phyloP scores from a whole-genome alignment of 164 flowering plant genomes.

The Vitis cinerea region DNA sequence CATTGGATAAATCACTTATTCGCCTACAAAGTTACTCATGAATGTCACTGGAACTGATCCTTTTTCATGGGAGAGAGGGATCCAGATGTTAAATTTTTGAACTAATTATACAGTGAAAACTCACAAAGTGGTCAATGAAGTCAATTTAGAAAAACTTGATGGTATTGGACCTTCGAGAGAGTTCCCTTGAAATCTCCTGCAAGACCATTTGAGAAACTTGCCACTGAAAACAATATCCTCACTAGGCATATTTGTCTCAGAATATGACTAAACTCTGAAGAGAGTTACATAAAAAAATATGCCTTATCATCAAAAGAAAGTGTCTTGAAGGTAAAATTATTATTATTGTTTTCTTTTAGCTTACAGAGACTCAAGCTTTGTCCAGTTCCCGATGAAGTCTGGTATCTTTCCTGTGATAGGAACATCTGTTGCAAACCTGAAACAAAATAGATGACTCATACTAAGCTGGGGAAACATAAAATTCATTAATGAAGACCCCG shows the following conservation, averaged over 20 bases:
- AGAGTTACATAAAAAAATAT: no score
- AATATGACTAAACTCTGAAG: no score
- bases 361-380: constrained; percentile 9
- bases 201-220: not conserved
- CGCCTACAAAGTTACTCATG: constrained; percentile 12
- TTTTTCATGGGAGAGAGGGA: not conserved
- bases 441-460: not conserved
- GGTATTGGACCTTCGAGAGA: constrained; percentile 33
- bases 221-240: not conserved
- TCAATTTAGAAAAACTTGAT: constrained; percentile 18
- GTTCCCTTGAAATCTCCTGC: constrained; percentile 28
- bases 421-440: constrained; percentile 18
- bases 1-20: constrained; percentile 23
- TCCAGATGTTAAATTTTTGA: no score
- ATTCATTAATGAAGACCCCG: not conserved
- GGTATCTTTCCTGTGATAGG: constrained; percentile 19
- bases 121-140: constrained; percentile 20
- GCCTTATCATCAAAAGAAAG: no score
- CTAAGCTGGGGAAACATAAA: not conserved
- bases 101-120: constrained; percentile 1
- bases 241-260: not conserved
- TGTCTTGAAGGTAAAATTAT: no score
- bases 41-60: not conserved
- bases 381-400: constrained; percentile 21
- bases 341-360: not conserved